Percentiles rank a stretch among this genome's conserved stretches.
Conservation (phyloP, 2,329 filamentous ascomycete genomes). For the Myotisia sp. region DNA sequence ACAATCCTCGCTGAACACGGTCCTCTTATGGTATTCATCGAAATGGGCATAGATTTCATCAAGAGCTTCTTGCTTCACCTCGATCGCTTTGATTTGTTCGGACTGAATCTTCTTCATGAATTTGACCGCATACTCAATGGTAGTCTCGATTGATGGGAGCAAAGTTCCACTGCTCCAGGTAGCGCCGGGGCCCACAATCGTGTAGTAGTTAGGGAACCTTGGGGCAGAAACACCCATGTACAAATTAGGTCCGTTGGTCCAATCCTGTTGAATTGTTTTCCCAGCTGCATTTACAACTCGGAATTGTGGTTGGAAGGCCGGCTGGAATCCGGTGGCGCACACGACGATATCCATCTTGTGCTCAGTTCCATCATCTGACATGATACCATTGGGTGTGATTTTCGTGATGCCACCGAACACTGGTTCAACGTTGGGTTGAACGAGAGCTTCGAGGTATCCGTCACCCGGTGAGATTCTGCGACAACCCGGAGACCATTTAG, state of each 20-base stretch:
- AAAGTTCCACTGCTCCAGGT: constrained; percentile 5
- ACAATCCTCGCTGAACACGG: constrained; percentile 9
- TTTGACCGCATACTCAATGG: constrained; percentile 7
- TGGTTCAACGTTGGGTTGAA: constrained; percentile 13
- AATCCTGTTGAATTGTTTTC: not conserved
- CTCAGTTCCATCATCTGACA: constrained; percentile 14
- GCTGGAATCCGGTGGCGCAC: constrained; percentile 54
- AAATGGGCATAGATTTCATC: too few relatives aligned
- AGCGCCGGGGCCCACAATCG: constrained; percentile 44
- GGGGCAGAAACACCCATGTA: constrained; percentile 52
- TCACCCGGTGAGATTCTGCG: constrained; percentile 23
- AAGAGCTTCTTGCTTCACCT: constrained; percentile 6
- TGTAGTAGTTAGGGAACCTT: constrained; percentile 53
- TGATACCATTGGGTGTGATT: constrained; percentile 13
- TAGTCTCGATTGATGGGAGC: constrained; percentile 3
- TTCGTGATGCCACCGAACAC: constrained; percentile 10
- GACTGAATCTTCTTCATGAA: constrained; percentile 7
- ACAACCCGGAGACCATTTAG: constrained; percentile 31
- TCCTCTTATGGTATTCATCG: not conserved
- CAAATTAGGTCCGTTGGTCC: constrained; percentile 42
- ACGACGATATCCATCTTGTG: constrained; percentile 47
- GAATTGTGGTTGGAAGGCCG: constrained; percentile 23
- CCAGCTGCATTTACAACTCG: not conserved
- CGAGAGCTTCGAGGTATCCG: constrained; percentile 20
- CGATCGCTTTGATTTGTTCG: constrained; percentile 7